phyloP scores from a whole-genome alignment of 1,284 basidiomycete genomes.

The Microbotryum scabiosae region DNA sequence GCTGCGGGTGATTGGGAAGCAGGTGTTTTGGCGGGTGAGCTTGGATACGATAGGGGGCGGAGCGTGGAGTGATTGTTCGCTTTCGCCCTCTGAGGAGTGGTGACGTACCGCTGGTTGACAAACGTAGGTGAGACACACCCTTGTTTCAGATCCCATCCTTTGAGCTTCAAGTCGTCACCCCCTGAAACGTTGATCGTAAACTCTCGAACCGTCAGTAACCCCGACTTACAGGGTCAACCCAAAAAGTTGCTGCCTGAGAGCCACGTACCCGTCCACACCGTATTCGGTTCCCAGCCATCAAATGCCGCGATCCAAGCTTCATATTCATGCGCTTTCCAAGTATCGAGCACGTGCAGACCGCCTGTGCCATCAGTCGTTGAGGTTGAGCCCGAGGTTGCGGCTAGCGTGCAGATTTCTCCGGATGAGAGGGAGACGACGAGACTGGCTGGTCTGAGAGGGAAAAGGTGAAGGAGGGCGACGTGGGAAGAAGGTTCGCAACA shows the following conservation, averaged over 20 bases:
- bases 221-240: too few relatives aligned
- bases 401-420: constrained; percentile 59
- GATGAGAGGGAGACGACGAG: constrained; percentile 71
- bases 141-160: constrained; percentile 82
- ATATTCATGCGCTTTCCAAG: constrained; percentile 83
- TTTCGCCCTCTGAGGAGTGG: too few relatives aligned
- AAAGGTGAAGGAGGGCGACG: neutral
- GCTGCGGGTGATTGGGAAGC: constrained; percentile 41
- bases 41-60: too few relatives aligned
- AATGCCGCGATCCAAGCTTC: constrained; percentile 93
- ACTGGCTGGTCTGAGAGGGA: constrained; percentile 8
- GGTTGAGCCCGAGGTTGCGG: constrained; percentile 10
- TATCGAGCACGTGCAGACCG: constrained; percentile 46
- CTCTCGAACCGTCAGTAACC: too few relatives aligned
- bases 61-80: too few relatives aligned
- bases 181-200: constrained; percentile 46
- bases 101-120: constrained; percentile 59
- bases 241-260: too few relatives aligned
- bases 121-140: constrained; percentile 56
- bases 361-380: constrained; percentile 42
- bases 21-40: too few relatives aligned
- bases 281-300: constrained; percentile 68
- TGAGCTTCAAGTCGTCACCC: constrained; percentile 84
- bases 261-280: constrained; percentile 69
- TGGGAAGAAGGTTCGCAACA: too few relatives aligned